Conservation (phyloP, 371 early-diverging fungal genomes). For the Mucor sp. region DNA sequence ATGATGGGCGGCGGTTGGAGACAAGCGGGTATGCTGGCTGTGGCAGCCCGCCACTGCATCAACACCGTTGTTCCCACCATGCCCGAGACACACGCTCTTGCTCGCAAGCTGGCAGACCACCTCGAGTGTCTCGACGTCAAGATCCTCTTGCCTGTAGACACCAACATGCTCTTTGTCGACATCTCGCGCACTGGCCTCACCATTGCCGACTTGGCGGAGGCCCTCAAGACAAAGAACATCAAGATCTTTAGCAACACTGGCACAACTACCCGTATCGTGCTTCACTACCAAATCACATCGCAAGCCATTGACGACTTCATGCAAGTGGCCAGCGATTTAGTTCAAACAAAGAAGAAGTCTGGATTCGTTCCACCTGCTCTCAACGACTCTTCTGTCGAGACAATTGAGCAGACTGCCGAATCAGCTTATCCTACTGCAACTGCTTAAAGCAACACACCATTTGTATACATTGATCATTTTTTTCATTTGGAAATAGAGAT, state of each 20-base stretch:
- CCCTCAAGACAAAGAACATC: constrained; percentile 52
- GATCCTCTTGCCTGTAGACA: constrained; percentile 70
- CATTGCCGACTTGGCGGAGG: constrained; percentile 51
- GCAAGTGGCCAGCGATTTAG: constrained; percentile 21
- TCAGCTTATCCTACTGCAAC: constrained; percentile 23
- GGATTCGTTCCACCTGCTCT: constrained; percentile 19
- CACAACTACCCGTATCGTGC: constrained; percentile 63
- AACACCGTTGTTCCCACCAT: constrained; percentile 66
- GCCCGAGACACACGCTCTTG: constrained; percentile 66
- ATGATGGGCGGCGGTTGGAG: constrained; percentile 94
- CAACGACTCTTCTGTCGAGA: constrained; percentile 1
- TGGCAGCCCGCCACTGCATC: constrained; percentile 72
- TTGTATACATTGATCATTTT: constrained; percentile 1
- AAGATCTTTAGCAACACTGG: constrained; percentile 52
- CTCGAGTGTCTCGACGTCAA: constrained; percentile 62
- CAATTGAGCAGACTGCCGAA: constrained; percentile 18
- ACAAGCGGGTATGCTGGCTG: constrained; percentile 82
- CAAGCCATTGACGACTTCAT: constrained; percentile 62
- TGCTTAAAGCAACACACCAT: constrained; percentile 1
- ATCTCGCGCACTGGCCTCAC: constrained; percentile 45
- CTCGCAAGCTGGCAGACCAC: constrained; percentile 59
- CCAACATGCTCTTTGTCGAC: constrained; percentile 88
- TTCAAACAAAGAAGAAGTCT: constrained; percentile 20
- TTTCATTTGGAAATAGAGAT: constrained; percentile 4
- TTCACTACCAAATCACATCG: constrained; percentile 73